Base-by-base conservation (phyloP, 2,329 filamentous ascomycete genomes). In the Lachnellula subtilissima region DNA sequence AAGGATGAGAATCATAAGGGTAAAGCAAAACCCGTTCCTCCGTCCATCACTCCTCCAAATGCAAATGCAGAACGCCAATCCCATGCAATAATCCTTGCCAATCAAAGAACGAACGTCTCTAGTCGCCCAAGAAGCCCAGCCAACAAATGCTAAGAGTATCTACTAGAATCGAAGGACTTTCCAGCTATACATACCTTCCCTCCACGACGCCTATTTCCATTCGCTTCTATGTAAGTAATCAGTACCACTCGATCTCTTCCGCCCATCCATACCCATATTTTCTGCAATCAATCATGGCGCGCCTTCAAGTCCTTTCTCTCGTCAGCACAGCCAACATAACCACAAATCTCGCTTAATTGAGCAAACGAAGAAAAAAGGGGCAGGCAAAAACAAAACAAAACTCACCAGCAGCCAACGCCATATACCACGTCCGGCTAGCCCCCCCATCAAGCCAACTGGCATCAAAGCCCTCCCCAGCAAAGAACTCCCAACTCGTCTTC, bases 371-470 rank as follows among this genome's bases (percentile, higher is more conserved):
- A 17, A n/a, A 40, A 40, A 32, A 32, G 28, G 28, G 28, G 28
- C 37, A 15, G 9, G 12, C 36, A 32, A 48, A 14, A 17, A 32
- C 6, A n/a, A 19, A 15, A 17, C 17, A 32, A 48, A n/a, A 17
- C 45, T 15, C 28, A 48, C 88, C 87, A 62, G 89, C 91, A 65
- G 86, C 78, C 72, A 85, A 90, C 42, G 87, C 86, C 73, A 95
- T 73, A 74, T 92, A 95, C 91, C 91, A 96, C 28, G 89, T 93
- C 72, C 85, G 75, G 66, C 85, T 88, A 2, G 89, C 90, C 15
- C 94, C 93, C 1, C 89, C 90, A 73, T 97, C 90, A 46, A 94
- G 72, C 81, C 83, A 90, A 43, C 73, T 72, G 37, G 80, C 76
- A 66, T 91, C 79, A 67, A 94, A 93, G 15, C 78, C 74, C 0